These are phyloP conservation scores for Termitomyces sp. DNA, from an alignment of 768 basidiomycete genomes.

Conservation along the genomic window DNA sequence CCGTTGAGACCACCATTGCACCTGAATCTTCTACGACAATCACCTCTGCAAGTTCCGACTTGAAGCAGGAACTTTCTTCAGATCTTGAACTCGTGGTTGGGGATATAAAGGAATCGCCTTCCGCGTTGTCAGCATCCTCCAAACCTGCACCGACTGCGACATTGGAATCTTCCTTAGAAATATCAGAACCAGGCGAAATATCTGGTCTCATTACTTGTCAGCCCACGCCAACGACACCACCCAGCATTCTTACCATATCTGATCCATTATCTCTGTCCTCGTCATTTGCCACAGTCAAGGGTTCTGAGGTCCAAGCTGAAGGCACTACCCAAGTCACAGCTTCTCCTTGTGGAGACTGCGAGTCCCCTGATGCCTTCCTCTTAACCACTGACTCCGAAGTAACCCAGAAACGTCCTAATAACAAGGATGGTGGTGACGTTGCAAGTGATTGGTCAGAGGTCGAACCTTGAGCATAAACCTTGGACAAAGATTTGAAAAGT, in stretches of 20 bases:
- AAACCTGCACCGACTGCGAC: not conserved
- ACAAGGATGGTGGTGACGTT: slow-evolving; percentile 18
- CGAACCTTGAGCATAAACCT: slow-evolving; percentile 26
- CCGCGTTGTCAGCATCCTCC: not conserved
- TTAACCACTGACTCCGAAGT: slow-evolving; percentile 12
- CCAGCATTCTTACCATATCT: not conserved
- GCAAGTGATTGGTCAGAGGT: slow-evolving; percentile 39
- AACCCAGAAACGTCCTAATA: slow-evolving; percentile 4
- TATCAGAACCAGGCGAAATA: not conserved
- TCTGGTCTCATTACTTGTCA: not conserved
- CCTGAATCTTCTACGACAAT: not conserved
- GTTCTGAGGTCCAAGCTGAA: slow-evolving; percentile 1
- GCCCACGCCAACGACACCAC: not conserved
- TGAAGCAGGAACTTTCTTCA: not conserved
- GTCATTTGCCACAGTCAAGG: slow-evolving; percentile 18
- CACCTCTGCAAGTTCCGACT: not conserved
- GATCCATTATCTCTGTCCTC: slow-evolving; percentile 3
- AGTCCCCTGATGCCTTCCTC: slow-evolving; percentile 21
- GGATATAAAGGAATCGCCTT: not conserved
- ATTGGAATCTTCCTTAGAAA: not conserved
- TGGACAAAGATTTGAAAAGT: not conserved
- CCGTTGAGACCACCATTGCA: not conserved
- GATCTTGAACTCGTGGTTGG: not conserved
- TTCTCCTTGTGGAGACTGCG: not conserved
- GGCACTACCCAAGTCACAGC: not conserved